Conservation (phyloP, 2,329 filamentous ascomycete genomes). For the Epichloe sibirici region DNA sequence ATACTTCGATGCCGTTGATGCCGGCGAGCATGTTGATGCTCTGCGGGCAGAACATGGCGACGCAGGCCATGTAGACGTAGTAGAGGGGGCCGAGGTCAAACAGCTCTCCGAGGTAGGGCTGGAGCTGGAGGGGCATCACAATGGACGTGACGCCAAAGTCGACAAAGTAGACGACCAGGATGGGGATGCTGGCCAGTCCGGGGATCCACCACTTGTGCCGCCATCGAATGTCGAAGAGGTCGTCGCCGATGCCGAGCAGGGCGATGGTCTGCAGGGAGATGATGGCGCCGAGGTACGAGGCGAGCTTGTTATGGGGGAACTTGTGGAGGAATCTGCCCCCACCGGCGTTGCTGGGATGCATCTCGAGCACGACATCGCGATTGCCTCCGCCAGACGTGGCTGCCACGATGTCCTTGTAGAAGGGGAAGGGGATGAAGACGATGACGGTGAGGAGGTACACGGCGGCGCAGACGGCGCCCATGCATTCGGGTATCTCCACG, state of each 20-base stretch:
- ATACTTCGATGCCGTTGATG: constrained; percentile 96
- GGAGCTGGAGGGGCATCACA: constrained; percentile 76
- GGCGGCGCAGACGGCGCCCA: constrained; percentile 86
- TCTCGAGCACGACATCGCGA: constrained; percentile 70
- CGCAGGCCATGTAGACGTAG: constrained; percentile 92
- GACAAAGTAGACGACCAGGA: constrained; percentile 95
- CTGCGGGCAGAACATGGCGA: constrained; percentile 96
- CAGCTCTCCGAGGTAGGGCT: constrained; percentile 72
- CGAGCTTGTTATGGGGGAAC: constrained; percentile 94
- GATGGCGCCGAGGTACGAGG: constrained; percentile 87
- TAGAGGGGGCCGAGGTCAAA: constrained; percentile 75
- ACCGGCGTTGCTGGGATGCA: constrained; percentile 43
- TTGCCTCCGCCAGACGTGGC: constrained; percentile 91
- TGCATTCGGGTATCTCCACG: constrained; percentile 81
- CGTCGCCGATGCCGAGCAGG: constrained; percentile 85
- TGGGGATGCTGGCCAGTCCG: constrained; percentile 81
- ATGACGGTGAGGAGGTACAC: constrained; percentile 86
- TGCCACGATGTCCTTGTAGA: constrained; percentile 95
- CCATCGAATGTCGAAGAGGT: constrained; percentile 97
- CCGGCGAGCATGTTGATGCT: constrained; percentile 99
- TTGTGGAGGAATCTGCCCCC: constrained; percentile 70
- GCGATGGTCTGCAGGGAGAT: constrained; percentile 85
- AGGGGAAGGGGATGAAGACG: constrained; percentile 88
- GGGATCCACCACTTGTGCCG: constrained; percentile 98
- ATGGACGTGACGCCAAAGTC: constrained; percentile 96